phyloP scores from a whole-genome alignment of 257 asterid species.

The Plectranthus barbatus region DNA sequence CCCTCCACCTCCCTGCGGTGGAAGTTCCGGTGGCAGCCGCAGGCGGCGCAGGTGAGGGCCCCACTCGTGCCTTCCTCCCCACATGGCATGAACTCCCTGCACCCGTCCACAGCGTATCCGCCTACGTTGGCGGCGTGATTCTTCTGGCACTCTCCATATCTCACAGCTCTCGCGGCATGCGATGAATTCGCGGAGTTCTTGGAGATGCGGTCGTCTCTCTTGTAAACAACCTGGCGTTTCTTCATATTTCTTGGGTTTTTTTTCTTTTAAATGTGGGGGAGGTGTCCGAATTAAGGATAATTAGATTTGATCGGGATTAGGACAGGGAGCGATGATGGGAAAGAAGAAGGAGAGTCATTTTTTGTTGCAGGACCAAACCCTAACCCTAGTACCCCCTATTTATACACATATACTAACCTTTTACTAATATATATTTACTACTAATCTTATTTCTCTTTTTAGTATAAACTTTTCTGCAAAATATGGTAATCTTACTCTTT shows the following conservation, averaged over 20 bases:
- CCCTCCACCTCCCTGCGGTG: conserved; percentile 54
- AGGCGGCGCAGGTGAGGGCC: conserved; percentile 73
- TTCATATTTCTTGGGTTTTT: conserved; percentile 37
- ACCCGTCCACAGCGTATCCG: conserved; percentile 86
- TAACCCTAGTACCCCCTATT: conserved; percentile 45
- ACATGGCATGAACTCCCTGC: conserved; percentile 81
- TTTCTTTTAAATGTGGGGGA: too few species aligned
- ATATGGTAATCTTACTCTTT: neutral
- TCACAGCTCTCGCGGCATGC: conserved; percentile 23
- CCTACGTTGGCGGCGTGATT: conserved; percentile 83
- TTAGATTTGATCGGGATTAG: neutral
- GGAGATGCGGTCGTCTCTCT: too few species aligned
- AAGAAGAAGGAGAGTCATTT: conserved; percentile 4
- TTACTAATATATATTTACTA: neutral
- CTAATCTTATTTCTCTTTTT: neutral
- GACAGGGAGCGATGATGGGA: neutral
- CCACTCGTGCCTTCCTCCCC: conserved; percentile 37
- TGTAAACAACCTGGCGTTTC: conserved; percentile 39
- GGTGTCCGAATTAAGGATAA: neutral
- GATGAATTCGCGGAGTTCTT: conserved; percentile 30
- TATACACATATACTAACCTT: conserved; percentile 30
- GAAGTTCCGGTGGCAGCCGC: too few species aligned
- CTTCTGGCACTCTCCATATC: conserved; percentile 80
- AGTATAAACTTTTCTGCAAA: neutral
- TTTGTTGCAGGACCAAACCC: conserved; percentile 37